These are phyloP conservation scores for Raffaelea ambrosiae DNA, from an alignment of 2,329 filamentous ascomycete genomes.

Conservation along the genomic window DNA sequence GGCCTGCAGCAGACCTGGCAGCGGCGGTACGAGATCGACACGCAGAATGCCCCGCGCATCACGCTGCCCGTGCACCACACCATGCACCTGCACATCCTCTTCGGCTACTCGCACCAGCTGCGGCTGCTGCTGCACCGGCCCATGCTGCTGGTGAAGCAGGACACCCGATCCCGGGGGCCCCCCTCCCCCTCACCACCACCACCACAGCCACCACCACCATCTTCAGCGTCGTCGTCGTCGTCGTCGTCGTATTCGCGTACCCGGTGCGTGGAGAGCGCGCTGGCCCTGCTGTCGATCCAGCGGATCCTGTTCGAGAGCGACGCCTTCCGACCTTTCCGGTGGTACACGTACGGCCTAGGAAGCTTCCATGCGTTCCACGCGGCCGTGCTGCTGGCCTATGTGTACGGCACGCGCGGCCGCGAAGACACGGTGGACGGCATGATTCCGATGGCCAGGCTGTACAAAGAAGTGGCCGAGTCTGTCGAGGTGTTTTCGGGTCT, in stretches of 20 bases:
- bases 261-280: not conserved
- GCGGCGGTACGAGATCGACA: not conserved
- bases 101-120: not conserved
- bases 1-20: not conserved
- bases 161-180: too few relatives aligned
- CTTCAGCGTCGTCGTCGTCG: too few relatives aligned
- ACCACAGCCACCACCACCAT: too few relatives aligned
- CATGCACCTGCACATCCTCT: not conserved
- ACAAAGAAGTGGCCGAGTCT: not conserved
- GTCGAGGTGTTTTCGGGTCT: not conserved
- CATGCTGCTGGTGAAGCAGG: too few relatives aligned
- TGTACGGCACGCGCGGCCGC: not conserved
- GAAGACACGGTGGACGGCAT: not conserved
- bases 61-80: not conserved
- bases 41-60: not conserved
- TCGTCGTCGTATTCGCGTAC: not conserved
- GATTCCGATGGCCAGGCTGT: not conserved
- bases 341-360: not conserved
- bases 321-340: not conserved
- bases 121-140: not conserved
- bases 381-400: not conserved
- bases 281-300: not conserved
- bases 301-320: not conserved
- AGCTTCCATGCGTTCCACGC: constrained; percentile 1
- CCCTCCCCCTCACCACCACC: too few relatives aligned